These are phyloP conservation scores for Phaeoacremonium minimum DNA, from an alignment of 2,329 filamentous ascomycete species.

Conservation along the genomic window DNA sequence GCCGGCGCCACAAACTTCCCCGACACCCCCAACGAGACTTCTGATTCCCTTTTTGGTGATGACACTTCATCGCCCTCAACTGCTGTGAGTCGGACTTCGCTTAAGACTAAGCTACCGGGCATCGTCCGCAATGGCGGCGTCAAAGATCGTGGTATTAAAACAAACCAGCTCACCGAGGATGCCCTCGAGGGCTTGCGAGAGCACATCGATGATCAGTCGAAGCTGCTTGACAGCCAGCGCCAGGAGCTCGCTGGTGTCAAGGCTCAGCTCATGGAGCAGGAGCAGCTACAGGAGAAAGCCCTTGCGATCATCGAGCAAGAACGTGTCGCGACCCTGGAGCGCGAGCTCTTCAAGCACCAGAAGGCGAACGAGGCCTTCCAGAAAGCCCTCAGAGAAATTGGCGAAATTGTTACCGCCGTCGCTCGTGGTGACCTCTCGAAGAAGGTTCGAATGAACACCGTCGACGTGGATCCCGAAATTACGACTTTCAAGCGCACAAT, in stretches of 20 bases:
- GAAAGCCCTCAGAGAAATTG: slow-evolving; percentile 93
- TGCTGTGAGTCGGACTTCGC: slow-evolving; percentile 32
- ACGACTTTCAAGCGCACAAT: slow-evolving; percentile 97
- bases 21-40: slow-evolving; percentile 75
- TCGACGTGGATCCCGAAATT: slow-evolving; percentile 98
- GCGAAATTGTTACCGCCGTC: slow-evolving; percentile 94
- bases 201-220: slow-evolving; percentile 89
- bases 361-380: slow-evolving; percentile 99
- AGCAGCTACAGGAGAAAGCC: slow-evolving; percentile 77
- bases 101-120: slow-evolving; percentile 16
- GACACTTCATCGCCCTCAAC: slow-evolving; percentile 41
- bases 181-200: slow-evolving; percentile 82
- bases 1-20: slow-evolving; percentile 59
- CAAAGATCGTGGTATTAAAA: slow-evolving; percentile 18
- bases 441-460: slow-evolving; percentile 91
- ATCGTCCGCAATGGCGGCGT: slow-evolving; percentile 19
- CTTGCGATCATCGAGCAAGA: slow-evolving; percentile 80
- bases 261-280: slow-evolving; percentile 79
- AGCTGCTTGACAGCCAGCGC: slow-evolving; percentile 83
- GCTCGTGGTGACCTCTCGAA: slow-evolving; percentile 94
- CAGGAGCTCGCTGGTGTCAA: slow-evolving; percentile 83
- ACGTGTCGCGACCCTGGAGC: slow-evolving; percentile 83
- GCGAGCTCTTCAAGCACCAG: slow-evolving; percentile 93
- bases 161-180: slow-evolving; percentile 68
- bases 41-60: slow-evolving; percentile 59